phyloP scores from a whole-genome alignment of 257 asterid species.

The Solanum phureja region DNA sequence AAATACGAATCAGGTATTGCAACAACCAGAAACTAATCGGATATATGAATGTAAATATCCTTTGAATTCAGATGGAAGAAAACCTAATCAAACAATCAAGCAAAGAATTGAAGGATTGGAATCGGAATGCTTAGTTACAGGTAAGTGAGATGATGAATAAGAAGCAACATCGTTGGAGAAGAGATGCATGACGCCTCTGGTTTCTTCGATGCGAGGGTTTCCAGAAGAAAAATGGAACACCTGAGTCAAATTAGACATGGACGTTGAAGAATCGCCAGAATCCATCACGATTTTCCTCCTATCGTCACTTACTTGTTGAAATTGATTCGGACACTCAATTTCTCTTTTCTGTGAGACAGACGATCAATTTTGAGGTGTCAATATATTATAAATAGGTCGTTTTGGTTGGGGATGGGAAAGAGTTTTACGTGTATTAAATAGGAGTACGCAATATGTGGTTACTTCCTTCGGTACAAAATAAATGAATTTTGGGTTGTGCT shows the following conservation, averaged over 20 bases:
- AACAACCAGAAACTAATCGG: not conserved
- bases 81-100: not conserved
- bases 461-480: too few relatives aligned
- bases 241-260: conserved; percentile 27
- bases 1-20: not conserved
- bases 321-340: not conserved
- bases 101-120: not conserved
- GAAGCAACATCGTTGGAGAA: conserved; percentile 35
- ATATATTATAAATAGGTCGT: not conserved
- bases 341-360: not conserved
- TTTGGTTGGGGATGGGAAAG: too few relatives aligned
- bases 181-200: conserved; percentile 84
- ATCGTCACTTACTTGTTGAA: not conserved
- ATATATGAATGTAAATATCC: not conserved
- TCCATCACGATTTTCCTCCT: not conserved
- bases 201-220: conserved; percentile 96
- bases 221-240: conserved; percentile 76
- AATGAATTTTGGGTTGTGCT: too few relatives aligned
- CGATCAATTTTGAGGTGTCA: not conserved
- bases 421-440: too few relatives aligned
- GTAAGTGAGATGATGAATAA: conserved; percentile 40
- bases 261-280: not conserved
- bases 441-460: too few relatives aligned
- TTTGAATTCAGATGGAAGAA: not conserved
- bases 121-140: conserved; percentile 28